A percentile compares a stretch with the other conserved stretches of the same genome.
Evolutionary conservation across 495 filamentous ascomycete genomes (phyloP).

Genomic region (Podospora comata): DNA sequence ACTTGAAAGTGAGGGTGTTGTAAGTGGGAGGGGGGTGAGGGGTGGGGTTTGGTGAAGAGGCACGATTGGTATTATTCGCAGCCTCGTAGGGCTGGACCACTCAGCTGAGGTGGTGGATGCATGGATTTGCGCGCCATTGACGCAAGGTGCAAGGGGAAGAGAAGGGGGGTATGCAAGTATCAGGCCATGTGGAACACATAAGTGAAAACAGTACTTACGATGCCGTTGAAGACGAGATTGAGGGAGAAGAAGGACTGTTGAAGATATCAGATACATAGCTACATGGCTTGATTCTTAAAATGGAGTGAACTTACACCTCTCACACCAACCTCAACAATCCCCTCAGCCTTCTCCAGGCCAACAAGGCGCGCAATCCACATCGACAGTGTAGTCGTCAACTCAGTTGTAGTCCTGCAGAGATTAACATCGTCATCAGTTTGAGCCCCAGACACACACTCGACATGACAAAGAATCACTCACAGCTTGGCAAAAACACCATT

Average conservation of each 20-base stretch:
- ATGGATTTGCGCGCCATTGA: neutral
- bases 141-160: conserved; percentile 3
- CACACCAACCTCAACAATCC: conserved; percentile 61
- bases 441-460: neutral
- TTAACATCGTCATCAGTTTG: conserved; percentile 3
- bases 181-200: neutral
- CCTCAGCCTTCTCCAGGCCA: conserved; percentile 49
- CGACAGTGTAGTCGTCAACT: conserved; percentile 71
- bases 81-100: neutral
- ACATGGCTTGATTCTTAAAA: too few relatives aligned
- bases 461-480: conserved; percentile 48
- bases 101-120: neutral
- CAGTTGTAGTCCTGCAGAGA: conserved; percentile 69
- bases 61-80: neutral
- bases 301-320: conserved; percentile 56
- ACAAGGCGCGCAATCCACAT: conserved; percentile 59
- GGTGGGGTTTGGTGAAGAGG: neutral
- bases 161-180: neutral
- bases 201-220: conserved; percentile 45
- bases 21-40: neutral
- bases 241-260: conserved; percentile 79
- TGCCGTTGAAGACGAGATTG: conserved; percentile 83
- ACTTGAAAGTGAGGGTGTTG: neutral
- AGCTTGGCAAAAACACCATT: conserved; percentile 97
- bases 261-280: conserved; percentile 9